Evolutionary conservation across 805 yeast species (phyloP), one percentile per base, ranked within the genome.

Genomic region (Wickerhamomyces kurtzmanii): DNA sequence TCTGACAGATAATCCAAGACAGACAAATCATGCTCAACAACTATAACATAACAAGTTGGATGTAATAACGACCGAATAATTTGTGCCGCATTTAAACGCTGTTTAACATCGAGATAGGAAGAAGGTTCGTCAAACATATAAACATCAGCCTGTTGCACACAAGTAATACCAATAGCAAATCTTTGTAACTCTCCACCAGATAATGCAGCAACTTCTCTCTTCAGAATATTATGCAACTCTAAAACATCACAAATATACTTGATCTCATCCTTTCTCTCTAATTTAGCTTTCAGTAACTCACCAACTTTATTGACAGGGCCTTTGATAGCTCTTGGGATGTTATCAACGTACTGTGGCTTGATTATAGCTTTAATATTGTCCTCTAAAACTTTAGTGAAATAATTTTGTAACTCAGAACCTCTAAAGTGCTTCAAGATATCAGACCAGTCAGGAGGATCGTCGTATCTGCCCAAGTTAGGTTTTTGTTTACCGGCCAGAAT

Each of bases 61-160:
- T 60, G 67, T 47, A 91, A 66, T 40, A 91, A 63, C 12, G 91
- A 76, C 61, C 99, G 79, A 45, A 91, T 91, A 51, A 85, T 80
- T 56, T 75, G 76, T 33, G 98, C 99, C 32, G 99, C 98, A 47
- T 91, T 82, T 59, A 91, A 73, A 75, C 98, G 89, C 64, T 91
- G 98, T 62, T 91, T 91, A 42, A 91, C 97, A 71, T 91, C 98
- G 57, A 91, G 65, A 62, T 91, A 91, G 8, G 98, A 91, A 12
- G 97, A 87, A 26, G 98, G 98, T 66, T 91, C 98, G 62, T 91
- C 98, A 59, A 91, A 91, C 98, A 91, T 91, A 63, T 91, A 91
- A 24, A 91, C 97, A 45, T 85, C 82, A 32, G 97, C 97, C 18
- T 64, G 66, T 62, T 89, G 97, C 26, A 87, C 86, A 68, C 95